Percentiles rank a stretch among this genome's conserved stretches.
These are phyloP conservation scores for Lactarius hengduanensis DNA, from an alignment of 768 basidiomycete genomes.

Conservation along the genomic window DNA sequence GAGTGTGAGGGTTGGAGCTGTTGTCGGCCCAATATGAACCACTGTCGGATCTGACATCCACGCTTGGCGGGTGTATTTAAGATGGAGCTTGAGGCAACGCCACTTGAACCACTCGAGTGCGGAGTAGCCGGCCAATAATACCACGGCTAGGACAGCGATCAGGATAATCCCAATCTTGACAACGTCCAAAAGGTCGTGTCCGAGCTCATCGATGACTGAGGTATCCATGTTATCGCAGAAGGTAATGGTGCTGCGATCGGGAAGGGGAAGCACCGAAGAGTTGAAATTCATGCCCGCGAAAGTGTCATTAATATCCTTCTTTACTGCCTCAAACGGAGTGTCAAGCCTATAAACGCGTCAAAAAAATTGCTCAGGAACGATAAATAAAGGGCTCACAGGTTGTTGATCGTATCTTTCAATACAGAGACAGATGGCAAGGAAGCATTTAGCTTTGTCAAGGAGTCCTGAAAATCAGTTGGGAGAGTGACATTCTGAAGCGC, in stretches of 20 bases:
- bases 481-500: constrained; percentile 76
- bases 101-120: constrained; percentile 89
- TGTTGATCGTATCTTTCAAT: constrained; percentile 64
- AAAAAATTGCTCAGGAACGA: constrained; percentile 6
- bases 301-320: constrained; percentile 86
- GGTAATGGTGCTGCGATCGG: constrained; percentile 59
- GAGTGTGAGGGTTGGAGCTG: constrained; percentile 55
- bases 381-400: constrained; percentile 51
- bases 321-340: constrained; percentile 84
- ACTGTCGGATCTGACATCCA: constrained; percentile 74
- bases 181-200: constrained; percentile 71
- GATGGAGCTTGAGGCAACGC: constrained; percentile 62
- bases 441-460: constrained; percentile 73
- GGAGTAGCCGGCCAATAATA: constrained; percentile 72
- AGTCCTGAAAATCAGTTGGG: constrained; percentile 70
- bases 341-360: constrained; percentile 52
- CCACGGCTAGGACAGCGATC: constrained; percentile 64
- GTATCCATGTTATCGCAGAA: constrained; percentile 83
- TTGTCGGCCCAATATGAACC: constrained; percentile 39
- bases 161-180: constrained; percentile 78
- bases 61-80: constrained; percentile 70
- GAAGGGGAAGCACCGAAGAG: constrained; percentile 72
- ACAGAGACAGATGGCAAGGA: constrained; percentile 77
- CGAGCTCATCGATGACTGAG: constrained; percentile 83
- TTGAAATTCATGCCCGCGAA: constrained; percentile 73